Evolutionary conservation across 306 rosid genomes (phyloP).

Genomic region (Fragaria iinumae): DNA sequence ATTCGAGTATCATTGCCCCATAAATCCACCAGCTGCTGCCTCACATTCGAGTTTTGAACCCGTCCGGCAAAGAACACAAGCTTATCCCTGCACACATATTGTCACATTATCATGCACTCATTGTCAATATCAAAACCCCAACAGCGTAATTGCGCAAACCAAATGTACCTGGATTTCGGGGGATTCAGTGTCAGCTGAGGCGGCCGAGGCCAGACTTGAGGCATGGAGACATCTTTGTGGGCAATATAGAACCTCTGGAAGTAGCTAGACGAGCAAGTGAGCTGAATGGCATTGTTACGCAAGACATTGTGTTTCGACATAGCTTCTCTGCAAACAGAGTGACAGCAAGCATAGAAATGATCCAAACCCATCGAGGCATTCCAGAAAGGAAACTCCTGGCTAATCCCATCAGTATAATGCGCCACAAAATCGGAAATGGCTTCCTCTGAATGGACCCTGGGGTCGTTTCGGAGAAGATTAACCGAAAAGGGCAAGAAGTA

Average conservation of each 20-base stretch:
- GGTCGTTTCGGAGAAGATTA: conserved; percentile 34
- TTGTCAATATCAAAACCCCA: not conserved
- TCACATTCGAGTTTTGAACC: conserved; percentile 27
- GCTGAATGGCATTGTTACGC: conserved; percentile 34
- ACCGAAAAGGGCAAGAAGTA: conserved; percentile 34
- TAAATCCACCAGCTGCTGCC: conserved; percentile 24
- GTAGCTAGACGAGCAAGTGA: conserved; percentile 40
- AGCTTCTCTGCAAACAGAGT: conserved; percentile 39
- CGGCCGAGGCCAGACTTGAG: conserved; percentile 37
- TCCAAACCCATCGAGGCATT: conserved; percentile 30
- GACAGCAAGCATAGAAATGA: conserved; percentile 36
- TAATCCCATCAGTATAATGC: conserved; percentile 5
- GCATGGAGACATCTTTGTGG: conserved; percentile 34
- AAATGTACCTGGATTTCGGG: conserved; percentile 21
- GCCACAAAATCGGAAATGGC: conserved; percentile 28
- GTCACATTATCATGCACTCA: not conserved
- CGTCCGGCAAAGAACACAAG: conserved; percentile 37
- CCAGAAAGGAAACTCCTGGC: conserved; percentile 23
- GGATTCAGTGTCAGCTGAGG: conserved; percentile 22
- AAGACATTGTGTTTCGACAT: conserved; percentile 9
- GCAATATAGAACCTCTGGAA: conserved; percentile 27
- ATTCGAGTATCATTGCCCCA: conserved; percentile 34
- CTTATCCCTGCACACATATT: conserved; percentile 23
- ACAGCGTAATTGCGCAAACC: not conserved
- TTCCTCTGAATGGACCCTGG: conserved; percentile 27